A percentile compares a stretch with the other conserved stretches of the same genome.
These are phyloP conservation scores for Kodamaea restingae DNA, from an alignment of 805 yeast species.

Conservation along the genomic window DNA sequence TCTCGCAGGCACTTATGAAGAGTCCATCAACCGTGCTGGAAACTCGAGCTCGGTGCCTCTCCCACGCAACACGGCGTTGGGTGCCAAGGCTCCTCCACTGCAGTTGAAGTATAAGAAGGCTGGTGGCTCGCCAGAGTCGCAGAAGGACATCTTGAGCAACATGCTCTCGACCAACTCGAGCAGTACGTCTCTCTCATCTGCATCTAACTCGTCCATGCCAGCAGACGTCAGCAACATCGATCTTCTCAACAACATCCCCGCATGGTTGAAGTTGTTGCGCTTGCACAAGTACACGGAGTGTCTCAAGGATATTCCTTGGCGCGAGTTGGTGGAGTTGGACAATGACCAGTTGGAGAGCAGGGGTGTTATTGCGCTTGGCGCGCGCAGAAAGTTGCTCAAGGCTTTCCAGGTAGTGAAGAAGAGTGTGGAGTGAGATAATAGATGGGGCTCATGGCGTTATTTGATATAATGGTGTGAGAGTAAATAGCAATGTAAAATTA, in stretches of 20 bases:
- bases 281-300: constrained; percentile 92
- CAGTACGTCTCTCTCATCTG: constrained; percentile 9
- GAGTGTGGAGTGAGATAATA: constrained; percentile 3
- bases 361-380: constrained; percentile 95
- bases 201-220: constrained; percentile 34
- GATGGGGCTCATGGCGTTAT: constrained; percentile 6
- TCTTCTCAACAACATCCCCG: constrained; percentile 73
- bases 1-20: constrained; percentile 21
- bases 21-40: constrained; percentile 31
- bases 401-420: constrained; percentile 77
- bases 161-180: constrained; percentile 9
- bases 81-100: constrained; percentile 12
- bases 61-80: constrained; percentile 16
- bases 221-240: constrained; percentile 39
- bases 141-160: constrained; percentile 7
- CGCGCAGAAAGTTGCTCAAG: constrained; percentile 87
- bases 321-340: constrained; percentile 63
- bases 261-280: constrained; percentile 86
- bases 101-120: constrained; percentile 9
- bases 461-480: constrained; percentile 8
- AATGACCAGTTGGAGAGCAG: constrained; percentile 67
- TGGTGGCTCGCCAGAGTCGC: constrained; percentile 5
- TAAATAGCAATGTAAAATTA: constrained; percentile 1
- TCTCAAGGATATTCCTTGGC: constrained; percentile 73
- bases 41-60: constrained; percentile 39